Evolutionary conservation across 1,284 basidiomycete genomes (phyloP), one percentile per base, ranked within the genome.

Genomic region (Leucoagaricus sp.): DNA sequence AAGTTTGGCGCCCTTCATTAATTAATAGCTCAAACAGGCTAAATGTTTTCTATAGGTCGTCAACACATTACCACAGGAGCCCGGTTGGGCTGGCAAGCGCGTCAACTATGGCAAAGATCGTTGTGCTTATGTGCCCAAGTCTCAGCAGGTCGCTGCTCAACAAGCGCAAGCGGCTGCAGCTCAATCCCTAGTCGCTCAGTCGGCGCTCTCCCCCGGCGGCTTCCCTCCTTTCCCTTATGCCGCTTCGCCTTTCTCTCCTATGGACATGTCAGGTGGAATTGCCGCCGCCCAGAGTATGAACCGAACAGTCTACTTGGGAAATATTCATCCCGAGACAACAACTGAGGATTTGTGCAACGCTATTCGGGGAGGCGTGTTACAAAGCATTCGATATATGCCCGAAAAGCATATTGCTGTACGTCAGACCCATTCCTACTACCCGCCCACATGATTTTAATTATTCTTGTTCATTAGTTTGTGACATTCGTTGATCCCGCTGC

Each of bases 51-150:
- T 26, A 58, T n/a, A 93, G 91, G 93, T 94, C 45, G 94, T 97
- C 45, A 89, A 91, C 64, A 91, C 90, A 5, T 81, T 98, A 15
- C 93, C 94, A 0, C 88, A 86, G 3, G 93, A 96, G 71, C 88
- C 91, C 2, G 85, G 82, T 0, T 98, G 94, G 92, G 89, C 91
- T n/a, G 93, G 91, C 64, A 95, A 94, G 72, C 87, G 94, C 46
- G 91, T 97, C 70, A 94, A 94, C 73, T 97, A 94, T 66, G 95
- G 95, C 69, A 96, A 96, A 74, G 93, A 96, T 69, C 91, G 94
- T 61, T 96, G 94, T 63, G 95, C 95, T 9, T 97, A 97, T 69
- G 92, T 94, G 45, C 93, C 91, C 50, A 94, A 93, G 73, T 91
- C 89, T 7, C 91, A 94, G 69, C 92, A 94, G 70, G 87, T 84